These are phyloP conservation scores for Colletotrichum sp. DNA, from an alignment of 2,329 filamentous ascomycete species.

Conservation along the genomic window DNA sequence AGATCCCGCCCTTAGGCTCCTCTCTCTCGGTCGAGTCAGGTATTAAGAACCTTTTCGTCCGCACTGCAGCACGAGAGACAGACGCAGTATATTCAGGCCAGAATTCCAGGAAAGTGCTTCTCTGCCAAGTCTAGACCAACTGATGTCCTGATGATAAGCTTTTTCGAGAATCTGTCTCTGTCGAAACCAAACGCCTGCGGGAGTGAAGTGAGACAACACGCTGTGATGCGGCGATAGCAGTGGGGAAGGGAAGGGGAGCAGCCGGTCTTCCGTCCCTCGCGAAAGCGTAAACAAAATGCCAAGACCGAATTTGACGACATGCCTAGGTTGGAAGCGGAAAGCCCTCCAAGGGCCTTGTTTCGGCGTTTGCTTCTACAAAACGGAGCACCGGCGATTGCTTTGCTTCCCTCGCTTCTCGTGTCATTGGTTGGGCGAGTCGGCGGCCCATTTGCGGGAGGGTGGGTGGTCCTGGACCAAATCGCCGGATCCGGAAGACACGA, in stretches of 20 bases:
- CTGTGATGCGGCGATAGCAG: not conserved
- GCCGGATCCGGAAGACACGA: not conserved
- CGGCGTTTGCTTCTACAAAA: not conserved
- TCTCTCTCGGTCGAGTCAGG: not conserved
- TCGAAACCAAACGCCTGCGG: not conserved
- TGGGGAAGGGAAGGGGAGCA: not conserved
- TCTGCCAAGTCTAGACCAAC: not conserved
- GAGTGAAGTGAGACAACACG: not conserved
- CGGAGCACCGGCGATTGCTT: not conserved
- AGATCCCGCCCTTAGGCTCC: not conserved
- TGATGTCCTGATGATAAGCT: not conserved
- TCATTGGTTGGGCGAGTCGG: not conserved
- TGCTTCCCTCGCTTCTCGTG: too few relatives aligned
- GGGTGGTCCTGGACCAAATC: not conserved
- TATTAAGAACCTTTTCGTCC: not conserved
- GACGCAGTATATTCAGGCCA: not conserved
- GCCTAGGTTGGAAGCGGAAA: not conserved
- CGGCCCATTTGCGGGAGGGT: not conserved
- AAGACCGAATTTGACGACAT: not conserved
- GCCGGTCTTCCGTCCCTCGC: not conserved
- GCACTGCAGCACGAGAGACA: not conserved
- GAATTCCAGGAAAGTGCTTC: accelerated
- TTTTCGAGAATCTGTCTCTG: not conserved
- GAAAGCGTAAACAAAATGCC: not conserved
- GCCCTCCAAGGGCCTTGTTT: not conserved